These are phyloP conservation scores for Musa itinerans DNA, from an alignment of 176 grass and related monocot genomes.

Conservation along the genomic window DNA sequence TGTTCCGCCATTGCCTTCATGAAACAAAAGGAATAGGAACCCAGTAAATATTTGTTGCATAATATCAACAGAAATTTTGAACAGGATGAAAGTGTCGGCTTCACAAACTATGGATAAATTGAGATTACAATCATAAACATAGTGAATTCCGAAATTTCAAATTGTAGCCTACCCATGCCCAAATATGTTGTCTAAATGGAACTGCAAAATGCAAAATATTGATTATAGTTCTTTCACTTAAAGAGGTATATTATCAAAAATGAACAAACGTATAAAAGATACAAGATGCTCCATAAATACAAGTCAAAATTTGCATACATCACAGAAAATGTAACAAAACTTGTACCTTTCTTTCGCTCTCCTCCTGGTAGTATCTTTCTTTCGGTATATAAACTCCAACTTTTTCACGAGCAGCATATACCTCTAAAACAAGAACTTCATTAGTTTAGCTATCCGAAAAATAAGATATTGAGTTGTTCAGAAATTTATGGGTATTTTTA, in stretches of 20 bases:
- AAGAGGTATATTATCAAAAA: neutral
- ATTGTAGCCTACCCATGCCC: neutral
- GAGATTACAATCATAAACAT: neutral
- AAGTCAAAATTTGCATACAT: slow-evolving; percentile 2
- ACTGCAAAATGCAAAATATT: neutral
- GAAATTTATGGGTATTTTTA: slow-evolving; percentile 21
- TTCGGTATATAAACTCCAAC: slow-evolving; percentile 95
- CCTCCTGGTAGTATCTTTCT: slow-evolving; percentile 78
- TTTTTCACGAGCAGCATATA: slow-evolving; percentile 94
- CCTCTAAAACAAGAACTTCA: slow-evolving; percentile 48
- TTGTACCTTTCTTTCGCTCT: slow-evolving; percentile 88
- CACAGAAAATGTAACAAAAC: slow-evolving; percentile 8
- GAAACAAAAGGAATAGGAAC: neutral
- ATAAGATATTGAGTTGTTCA: neutral
- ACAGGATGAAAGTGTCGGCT: neutral
- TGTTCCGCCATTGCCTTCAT: slow-evolving; percentile 80
- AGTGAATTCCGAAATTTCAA: neutral
- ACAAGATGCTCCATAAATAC: slow-evolving; percentile 3
- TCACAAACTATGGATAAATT: neutral
- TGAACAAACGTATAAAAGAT: neutral
- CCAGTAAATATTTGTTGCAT: neutral
- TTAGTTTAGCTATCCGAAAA: slow-evolving; percentile 23
- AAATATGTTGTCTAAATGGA: neutral
- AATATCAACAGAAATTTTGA: neutral
- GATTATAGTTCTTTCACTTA: neutral